A percentile compares a stretch with the other conserved stretches of the same genome.
Evolutionary conservation across 192 early-diverging fungal genomes (phyloP).

Genomic region (Thoreauomyces humboldtii): DNA sequence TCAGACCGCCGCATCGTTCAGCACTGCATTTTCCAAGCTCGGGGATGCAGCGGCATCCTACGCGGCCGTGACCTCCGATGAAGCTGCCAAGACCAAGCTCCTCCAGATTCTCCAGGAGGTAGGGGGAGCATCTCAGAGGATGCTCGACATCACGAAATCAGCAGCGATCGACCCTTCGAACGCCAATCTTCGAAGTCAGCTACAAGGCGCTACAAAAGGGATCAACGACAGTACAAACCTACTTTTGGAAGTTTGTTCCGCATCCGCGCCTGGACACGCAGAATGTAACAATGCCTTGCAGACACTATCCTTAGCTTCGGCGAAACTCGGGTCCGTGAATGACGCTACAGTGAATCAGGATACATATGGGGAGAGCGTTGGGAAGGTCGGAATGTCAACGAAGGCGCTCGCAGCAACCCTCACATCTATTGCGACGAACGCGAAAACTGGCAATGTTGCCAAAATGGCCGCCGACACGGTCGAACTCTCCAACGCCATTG

Average conservation of each 20-base stretch:
- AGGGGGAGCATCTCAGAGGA: slow-evolving; percentile 3
- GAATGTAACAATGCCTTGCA: slow-evolving; percentile 48
- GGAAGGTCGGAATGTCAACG: slow-evolving; percentile 10
- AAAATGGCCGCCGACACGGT: slow-evolving; percentile 34
- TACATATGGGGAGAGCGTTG: slow-evolving; percentile 36
- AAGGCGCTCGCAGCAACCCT: slow-evolving; percentile 28
- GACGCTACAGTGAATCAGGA: slow-evolving; percentile 28
- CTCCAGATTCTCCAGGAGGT: neutral
- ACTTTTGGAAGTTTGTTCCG: slow-evolving; percentile 42
- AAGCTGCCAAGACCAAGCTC: slow-evolving; percentile 9
- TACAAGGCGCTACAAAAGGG: slow-evolving; percentile 32
- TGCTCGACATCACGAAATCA: slow-evolving; percentile 32
- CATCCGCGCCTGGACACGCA: slow-evolving; percentile 43
- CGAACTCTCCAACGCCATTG: slow-evolving; percentile 30
- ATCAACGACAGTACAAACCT: slow-evolving; percentile 38
- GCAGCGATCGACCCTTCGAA: slow-evolving; percentile 32
- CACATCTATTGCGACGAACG: slow-evolving; percentile 10
- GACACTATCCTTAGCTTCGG: slow-evolving; percentile 28
- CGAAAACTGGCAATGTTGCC: slow-evolving; percentile 16
- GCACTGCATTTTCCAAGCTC: slow-evolving; percentile 33
- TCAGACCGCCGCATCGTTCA: slow-evolving; percentile 26
- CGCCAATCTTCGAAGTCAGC: slow-evolving; percentile 23
- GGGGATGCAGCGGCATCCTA: slow-evolving; percentile 24
- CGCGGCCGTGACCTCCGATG: slow-evolving; percentile 18
- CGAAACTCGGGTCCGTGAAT: slow-evolving; percentile 34